phyloP scores from a whole-genome alignment of 352 stramenopile species.

The Globisporangium mamillatum region DNA sequence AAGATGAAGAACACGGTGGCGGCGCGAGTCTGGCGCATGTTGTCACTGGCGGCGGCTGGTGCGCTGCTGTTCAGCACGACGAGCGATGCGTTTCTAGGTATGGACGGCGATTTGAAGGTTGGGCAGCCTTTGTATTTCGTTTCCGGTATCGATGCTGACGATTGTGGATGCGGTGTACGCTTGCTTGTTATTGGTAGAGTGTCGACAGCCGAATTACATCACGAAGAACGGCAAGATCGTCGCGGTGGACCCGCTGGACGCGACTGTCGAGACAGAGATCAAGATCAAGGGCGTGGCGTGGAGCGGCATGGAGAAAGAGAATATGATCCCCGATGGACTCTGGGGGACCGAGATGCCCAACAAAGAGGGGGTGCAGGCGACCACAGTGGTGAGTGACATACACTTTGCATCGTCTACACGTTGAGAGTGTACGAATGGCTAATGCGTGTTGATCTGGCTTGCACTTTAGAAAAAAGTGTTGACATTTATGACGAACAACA shows the following conservation, averaged over 20 bases:
- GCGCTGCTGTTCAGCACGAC: not conserved
- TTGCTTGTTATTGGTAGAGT: constrained; percentile 26
- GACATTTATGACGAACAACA: constrained; percentile 51
- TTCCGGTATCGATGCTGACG: not conserved
- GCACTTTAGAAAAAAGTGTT: constrained; percentile 34
- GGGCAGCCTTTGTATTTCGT: not conserved
- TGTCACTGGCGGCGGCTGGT: not conserved
- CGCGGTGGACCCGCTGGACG: constrained; percentile 40
- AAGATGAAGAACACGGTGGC: not conserved
- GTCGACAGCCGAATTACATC: constrained; percentile 64
- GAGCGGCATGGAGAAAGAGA: constrained; percentile 67
- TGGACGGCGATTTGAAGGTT: not conserved
- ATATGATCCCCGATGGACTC: constrained; percentile 64
- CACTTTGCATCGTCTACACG: not conserved
- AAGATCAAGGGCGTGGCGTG: constrained; percentile 64
- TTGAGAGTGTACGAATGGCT: not conserved
- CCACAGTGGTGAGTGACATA: constrained; percentile 37
- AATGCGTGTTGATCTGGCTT: no score
- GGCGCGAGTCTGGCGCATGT: not conserved
- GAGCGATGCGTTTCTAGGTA: constrained; percentile 10
- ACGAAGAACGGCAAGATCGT: constrained; percentile 51
- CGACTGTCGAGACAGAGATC: constrained; percentile 42
- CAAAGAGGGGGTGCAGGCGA: constrained; percentile 36
- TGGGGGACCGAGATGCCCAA: constrained; percentile 36
- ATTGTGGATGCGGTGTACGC: not conserved